A percentile compares a stretch with the other conserved stretches of the same genome.
These are phyloP conservation scores for Luffa aegyptiaca DNA, from an alignment of 306 rosid species.

Conservation along the genomic window DNA sequence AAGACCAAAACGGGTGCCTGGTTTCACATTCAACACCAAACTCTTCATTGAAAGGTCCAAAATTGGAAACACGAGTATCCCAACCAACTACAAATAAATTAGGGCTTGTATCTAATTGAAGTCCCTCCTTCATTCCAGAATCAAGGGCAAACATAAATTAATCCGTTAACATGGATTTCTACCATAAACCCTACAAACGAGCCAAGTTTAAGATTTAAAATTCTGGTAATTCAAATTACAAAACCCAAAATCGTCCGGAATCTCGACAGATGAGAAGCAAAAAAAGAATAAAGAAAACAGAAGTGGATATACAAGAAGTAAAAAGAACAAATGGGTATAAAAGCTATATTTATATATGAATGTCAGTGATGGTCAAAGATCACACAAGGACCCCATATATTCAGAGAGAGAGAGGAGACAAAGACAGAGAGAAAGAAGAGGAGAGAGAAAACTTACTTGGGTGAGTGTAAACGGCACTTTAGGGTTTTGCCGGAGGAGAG, in stretches of 20 bases:
- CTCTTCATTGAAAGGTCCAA: neutral
- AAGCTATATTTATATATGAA: neutral
- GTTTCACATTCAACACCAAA: neutral
- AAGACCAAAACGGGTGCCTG: neutral
- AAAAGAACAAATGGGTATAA: neutral
- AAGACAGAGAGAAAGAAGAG: slow-evolving; percentile 18
- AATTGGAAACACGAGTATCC: neutral
- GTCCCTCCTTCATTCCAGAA: neutral
- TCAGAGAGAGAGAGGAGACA: slow-evolving; percentile 13
- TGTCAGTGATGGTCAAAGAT: slow-evolving; percentile 7
- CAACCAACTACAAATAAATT: neutral
- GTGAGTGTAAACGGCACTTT: slow-evolving; percentile 95
- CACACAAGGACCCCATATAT: slow-evolving; percentile 7
- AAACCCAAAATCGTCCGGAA: neutral
- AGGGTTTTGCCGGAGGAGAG: slow-evolving; percentile 98
- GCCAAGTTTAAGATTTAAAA: neutral
- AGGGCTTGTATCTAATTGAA: neutral
- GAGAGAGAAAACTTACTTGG: slow-evolving; percentile 82
- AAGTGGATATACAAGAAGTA: neutral
- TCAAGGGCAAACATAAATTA: neutral
- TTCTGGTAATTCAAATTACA: neutral
- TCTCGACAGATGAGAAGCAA: neutral
- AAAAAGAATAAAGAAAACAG: neutral
- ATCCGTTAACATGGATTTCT: neutral
- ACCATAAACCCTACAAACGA: neutral